Base-by-base conservation (phyloP, 805 yeast species). In the Candida pseudofarinosa region DNA sequence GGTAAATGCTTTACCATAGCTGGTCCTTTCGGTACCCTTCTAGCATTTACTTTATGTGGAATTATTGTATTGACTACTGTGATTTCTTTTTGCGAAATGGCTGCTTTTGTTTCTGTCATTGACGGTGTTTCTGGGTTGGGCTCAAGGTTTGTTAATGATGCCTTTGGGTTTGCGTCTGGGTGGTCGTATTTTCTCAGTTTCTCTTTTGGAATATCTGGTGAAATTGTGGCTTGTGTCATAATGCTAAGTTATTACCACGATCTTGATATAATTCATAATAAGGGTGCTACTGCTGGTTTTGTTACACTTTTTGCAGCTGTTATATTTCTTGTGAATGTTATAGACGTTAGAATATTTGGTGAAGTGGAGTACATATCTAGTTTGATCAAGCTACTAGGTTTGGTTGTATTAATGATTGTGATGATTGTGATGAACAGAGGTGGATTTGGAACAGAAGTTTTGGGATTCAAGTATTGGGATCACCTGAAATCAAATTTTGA, bases 1-100 rank as follows among this genome's bases (percentile, higher is more conserved):
- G 90, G 93, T 3, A 82, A 84, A 53, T 85, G 88, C 0, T 73
- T 85, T 40, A 71, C 81, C 15, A 80, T 81, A 14, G 84, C 86
- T 2, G 95, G 95, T 1, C 91, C 91, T 0, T 65, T 85, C 40
- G 95, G 95, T 0, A 78, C 88, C 6, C 61, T 85, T 4, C 51
- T 85, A 12, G 90, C 91, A 1, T 85, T 81, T 55, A 42, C 73
- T 0, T 62, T 85, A 7, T 73, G 86, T 19, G 93, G 90, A 0
- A 54, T 78, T 1, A 68, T 85, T 10, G 89, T 85, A 1, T 58
- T 83, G 19, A 76, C 83, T 1, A 81, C 91, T 1, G 79, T 85
- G 76, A 63, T 81, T 13, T 81, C 88, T 3, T 83, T 84, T 58
- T 87, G 91, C 45, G 95, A 85, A 58, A 84, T 85, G 84, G 83